Evolutionary conservation across 208 protist species (phyloP).

Genomic region (Tritrichomonas foetus): DNA sequence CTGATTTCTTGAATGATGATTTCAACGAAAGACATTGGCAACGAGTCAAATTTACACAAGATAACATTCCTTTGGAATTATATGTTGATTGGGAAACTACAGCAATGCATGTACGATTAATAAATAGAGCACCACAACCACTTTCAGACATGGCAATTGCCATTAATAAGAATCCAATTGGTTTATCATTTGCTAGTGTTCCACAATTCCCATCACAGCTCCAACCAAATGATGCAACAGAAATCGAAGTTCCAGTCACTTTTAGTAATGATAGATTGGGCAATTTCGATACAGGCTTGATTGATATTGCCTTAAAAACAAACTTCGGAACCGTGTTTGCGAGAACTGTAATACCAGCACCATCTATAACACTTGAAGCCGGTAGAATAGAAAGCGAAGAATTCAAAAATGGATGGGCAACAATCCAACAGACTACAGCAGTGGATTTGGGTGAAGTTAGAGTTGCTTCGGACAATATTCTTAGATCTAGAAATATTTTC

Average conservation of each 20-base stretch:
- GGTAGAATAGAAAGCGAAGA: background rate
- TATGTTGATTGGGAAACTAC: background rate
- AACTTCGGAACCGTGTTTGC: background rate
- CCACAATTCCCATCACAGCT: background rate
- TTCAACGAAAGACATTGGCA: background rate
- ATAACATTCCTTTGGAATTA: background rate
- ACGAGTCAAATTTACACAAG: background rate
- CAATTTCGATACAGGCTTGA: background rate
- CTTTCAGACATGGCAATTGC: background rate
- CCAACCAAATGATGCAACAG: background rate
- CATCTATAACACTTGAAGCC: background rate
- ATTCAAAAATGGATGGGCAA: background rate
- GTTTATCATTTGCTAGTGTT: background rate
- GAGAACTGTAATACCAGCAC: background rate
- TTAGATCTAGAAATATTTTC: constrained; percentile 15
- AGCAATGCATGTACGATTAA: background rate
- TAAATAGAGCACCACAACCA: background rate
- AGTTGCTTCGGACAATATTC: background rate
- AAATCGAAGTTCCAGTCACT: background rate
- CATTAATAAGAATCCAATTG: background rate
- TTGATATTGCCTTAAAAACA: constrained; percentile 5
- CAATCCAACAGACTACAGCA: too few species aligned
- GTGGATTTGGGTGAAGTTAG: background rate
- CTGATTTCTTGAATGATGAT: background rate
- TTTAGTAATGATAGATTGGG: background rate